A percentile compares a stretch with the other conserved stretches of the same genome.
Conservation (phyloP, 2,329 filamentous ascomycete species). For the Xylariaceae sp. region DNA sequence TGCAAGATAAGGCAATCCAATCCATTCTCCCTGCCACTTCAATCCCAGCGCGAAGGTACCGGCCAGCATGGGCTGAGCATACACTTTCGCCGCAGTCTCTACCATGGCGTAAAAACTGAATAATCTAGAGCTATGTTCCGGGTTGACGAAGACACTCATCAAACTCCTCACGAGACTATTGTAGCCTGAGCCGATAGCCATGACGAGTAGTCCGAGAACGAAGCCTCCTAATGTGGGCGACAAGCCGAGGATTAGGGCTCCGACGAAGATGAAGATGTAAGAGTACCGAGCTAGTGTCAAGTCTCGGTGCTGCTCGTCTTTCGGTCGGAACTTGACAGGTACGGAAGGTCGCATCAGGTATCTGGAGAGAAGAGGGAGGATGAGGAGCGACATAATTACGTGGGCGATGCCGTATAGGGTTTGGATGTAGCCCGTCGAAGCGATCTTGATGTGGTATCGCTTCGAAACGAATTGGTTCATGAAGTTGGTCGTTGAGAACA, state of each 20-base stretch:
- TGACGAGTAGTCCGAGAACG: slow-evolving; percentile 28
- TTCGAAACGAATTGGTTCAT: slow-evolving; percentile 33
- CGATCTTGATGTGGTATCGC: slow-evolving; percentile 29
- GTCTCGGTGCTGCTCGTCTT: slow-evolving; percentile 29
- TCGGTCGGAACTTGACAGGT: slow-evolving; percentile 16
- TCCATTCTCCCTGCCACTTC: slow-evolving; percentile 27
- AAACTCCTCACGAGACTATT: slow-evolving; percentile 28
- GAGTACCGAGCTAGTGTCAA: slow-evolving; percentile 28
- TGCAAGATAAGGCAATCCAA: slow-evolving; percentile 31
- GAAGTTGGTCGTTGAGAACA: slow-evolving; percentile 21
- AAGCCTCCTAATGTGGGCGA: slow-evolving; percentile 27
- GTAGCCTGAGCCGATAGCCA: slow-evolving; percentile 30
- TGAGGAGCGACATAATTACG: slow-evolving; percentile 25
- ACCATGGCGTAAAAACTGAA: slow-evolving; percentile 32
- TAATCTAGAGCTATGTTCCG: slow-evolving; percentile 30
- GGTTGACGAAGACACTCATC: slow-evolving; percentile 31
- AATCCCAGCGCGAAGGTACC: slow-evolving; percentile 32
- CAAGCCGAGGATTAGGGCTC: slow-evolving; percentile 24
- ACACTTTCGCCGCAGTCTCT: slow-evolving; percentile 30
- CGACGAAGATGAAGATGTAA: slow-evolving; percentile 22
- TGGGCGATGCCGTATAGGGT: slow-evolving; percentile 27
- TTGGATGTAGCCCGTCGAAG: slow-evolving; percentile 33
- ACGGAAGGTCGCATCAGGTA: slow-evolving; percentile 21
- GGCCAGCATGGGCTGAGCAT: slow-evolving; percentile 30
- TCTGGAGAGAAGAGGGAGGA: slow-evolving; percentile 28